Conservation (phyloP, 768 basidiomycete species). For the Mycena sanguinolenta region DNA sequence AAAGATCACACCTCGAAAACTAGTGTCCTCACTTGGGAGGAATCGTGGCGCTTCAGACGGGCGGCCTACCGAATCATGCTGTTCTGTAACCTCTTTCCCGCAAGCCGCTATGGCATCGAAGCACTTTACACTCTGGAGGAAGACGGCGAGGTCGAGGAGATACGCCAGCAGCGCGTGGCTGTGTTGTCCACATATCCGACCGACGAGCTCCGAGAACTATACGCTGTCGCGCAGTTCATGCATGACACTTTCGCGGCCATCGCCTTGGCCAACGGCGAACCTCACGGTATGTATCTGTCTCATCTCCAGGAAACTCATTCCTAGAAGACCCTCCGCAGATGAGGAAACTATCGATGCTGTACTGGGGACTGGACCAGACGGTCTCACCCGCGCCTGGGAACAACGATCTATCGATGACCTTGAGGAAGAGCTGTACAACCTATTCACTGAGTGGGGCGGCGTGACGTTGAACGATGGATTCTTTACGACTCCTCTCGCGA, state of each 20-base stretch:
- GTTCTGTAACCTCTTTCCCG: not conserved
- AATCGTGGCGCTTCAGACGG: conserved; percentile 41
- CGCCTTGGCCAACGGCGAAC: not conserved
- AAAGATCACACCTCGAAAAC: conserved; percentile 18
- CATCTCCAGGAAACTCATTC: not conserved
- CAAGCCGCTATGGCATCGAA: not conserved
- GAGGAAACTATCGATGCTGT: not conserved
- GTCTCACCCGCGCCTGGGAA: not conserved
- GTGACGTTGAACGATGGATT: too few species aligned
- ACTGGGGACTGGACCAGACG: conserved; percentile 5
- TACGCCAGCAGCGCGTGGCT: conserved; percentile 15
- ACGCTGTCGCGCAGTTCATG: conserved; percentile 20
- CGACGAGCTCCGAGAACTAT: conserved; percentile 20
- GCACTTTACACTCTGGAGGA: not conserved
- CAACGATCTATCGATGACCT: not conserved
- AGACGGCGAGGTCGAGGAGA: not conserved
- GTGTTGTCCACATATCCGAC: conserved; percentile 10
- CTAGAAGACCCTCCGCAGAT: not conserved
- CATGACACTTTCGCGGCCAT: not conserved
- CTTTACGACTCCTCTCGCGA: not conserved
- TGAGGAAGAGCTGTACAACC: not conserved
- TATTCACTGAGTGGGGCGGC: not conserved
- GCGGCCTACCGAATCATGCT: conserved; percentile 37
- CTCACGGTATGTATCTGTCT: not conserved
- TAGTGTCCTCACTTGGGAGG: conserved; percentile 36